Conservation (phyloP, 208 protist genomes). For the Trypanosoma avium region DNA sequence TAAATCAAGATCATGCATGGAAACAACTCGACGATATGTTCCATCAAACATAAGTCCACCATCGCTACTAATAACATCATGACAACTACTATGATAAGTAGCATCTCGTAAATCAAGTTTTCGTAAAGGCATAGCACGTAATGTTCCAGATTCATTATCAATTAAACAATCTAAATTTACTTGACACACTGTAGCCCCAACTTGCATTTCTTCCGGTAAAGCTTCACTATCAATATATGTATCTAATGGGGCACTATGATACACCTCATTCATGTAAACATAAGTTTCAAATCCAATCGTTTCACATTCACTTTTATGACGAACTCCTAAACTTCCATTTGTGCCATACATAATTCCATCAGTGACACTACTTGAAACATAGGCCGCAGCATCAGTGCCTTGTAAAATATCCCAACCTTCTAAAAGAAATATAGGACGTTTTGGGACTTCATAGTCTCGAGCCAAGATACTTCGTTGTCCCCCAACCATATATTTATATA, state of each 20-base stretch:
- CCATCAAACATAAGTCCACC: conserved; percentile 79
- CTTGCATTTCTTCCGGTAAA: conserved; percentile 47
- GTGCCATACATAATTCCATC: conserved; percentile 89
- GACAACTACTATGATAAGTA: conserved; percentile 69
- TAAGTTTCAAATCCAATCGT: conserved; percentile 67
- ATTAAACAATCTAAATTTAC: conserved; percentile 75
- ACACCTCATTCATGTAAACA: conserved; percentile 79
- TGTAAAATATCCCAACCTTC: conserved; percentile 78
- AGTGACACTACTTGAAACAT: conserved; percentile 71
- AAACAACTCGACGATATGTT: conserved; percentile 64
- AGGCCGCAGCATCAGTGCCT: conserved; percentile 70
- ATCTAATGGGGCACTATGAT: conserved; percentile 52
- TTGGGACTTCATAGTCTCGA: conserved; percentile 86
- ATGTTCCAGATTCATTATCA: conserved; percentile 79
- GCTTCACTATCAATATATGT: conserved; percentile 35
- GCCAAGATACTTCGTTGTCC: conserved; percentile 32
- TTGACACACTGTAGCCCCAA: conserved; percentile 66
- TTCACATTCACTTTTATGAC: conserved; percentile 74
- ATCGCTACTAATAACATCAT: conserved; percentile 79
- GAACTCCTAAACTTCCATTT: conserved; percentile 81
- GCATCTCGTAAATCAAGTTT: conserved; percentile 66
- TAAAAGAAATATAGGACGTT: conserved; percentile 79
- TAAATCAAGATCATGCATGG: conserved; percentile 51
- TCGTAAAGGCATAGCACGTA: conserved; percentile 57
- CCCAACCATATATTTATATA: conserved; percentile 15